These are phyloP conservation scores for Byssothecium circinans DNA, from an alignment of 2,329 filamentous ascomycete genomes.

Conservation along the genomic window DNA sequence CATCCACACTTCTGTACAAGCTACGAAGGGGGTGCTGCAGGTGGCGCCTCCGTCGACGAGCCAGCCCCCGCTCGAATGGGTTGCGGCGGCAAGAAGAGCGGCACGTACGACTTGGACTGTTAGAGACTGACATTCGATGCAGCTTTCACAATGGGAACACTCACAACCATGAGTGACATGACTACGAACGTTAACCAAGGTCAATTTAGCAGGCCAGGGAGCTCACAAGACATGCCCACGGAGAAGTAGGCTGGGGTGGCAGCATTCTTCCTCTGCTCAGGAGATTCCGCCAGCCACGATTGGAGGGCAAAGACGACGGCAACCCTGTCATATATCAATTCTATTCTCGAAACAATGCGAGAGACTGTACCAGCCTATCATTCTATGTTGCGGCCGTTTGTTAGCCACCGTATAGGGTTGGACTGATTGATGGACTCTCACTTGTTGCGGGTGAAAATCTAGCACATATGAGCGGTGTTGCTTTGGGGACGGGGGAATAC, in stretches of 20 bases:
- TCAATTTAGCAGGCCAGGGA: background rate
- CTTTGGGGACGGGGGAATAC: constrained; percentile 30
- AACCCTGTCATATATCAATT: constrained; percentile 54
- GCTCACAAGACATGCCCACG: constrained; percentile 73
- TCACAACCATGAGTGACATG: constrained; percentile 51
- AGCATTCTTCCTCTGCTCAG: constrained; percentile 64
- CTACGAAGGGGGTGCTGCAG: constrained; percentile 50
- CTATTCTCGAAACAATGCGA: too few species aligned
- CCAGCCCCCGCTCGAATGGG: constrained; percentile 35
- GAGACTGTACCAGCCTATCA: constrained; percentile 62
- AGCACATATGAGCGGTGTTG: constrained; percentile 18
- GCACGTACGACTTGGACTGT: constrained; percentile 59
- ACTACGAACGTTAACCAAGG: constrained; percentile 23
- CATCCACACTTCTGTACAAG: background rate
- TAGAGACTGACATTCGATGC: background rate
- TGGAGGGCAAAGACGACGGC: constrained; percentile 74
- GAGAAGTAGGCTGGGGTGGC: constrained; percentile 73
- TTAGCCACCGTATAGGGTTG: background rate
- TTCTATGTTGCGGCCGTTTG: constrained; percentile 43
- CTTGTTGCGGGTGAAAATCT: constrained; percentile 91
- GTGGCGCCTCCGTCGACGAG: constrained; percentile 52
- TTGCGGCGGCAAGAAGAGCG: constrained; percentile 64
- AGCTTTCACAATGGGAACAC: constrained; percentile 16
- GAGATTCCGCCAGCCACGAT: constrained; percentile 75
- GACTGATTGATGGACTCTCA: constrained; percentile 48